Evolutionary conservation across 768 basidiomycete genomes (phyloP).

Genomic region (Hydnum rufescens): DNA sequence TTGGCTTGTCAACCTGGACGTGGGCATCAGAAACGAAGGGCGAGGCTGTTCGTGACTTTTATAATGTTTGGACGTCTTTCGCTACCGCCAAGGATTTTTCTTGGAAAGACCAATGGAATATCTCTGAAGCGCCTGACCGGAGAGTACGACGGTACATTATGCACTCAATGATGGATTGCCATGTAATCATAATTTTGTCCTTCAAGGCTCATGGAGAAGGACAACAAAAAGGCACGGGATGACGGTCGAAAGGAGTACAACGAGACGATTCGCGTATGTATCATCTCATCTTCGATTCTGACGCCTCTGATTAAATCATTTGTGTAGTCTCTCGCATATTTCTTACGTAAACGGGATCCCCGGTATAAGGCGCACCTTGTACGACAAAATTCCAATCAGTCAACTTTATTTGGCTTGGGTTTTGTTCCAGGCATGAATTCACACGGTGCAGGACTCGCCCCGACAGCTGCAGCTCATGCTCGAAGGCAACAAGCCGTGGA

Average conservation of each 20-base stretch:
- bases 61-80: constrained; percentile 74
- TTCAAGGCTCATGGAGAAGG: constrained; percentile 74
- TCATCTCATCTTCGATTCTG: background rate
- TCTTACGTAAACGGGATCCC: constrained; percentile 74
- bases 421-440: too few species aligned
- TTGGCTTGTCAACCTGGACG: constrained; percentile 59
- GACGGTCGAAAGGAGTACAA: constrained; percentile 82
- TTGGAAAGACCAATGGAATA: constrained; percentile 75
- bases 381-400: constrained; percentile 15
- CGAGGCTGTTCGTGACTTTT: constrained; percentile 55
- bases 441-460: too few species aligned
- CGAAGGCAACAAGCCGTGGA: background rate
- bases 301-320: background rate
- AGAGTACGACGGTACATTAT: constrained; percentile 45
- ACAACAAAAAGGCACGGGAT: constrained; percentile 83
- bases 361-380: constrained; percentile 52
- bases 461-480: constrained; percentile 8
- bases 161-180: background rate
- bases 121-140: constrained; percentile 70
- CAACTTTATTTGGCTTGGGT: constrained; percentile 16
- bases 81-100: constrained; percentile 68
- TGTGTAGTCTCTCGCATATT: constrained; percentile 48
- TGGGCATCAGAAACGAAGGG: constrained; percentile 37
- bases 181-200: constrained; percentile 2
- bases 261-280: constrained; percentile 56